A percentile compares a stretch with the other conserved stretches of the same genome.
phyloP scores from a whole-genome alignment of 441 rosid genomes.

The Croton setiger region DNA sequence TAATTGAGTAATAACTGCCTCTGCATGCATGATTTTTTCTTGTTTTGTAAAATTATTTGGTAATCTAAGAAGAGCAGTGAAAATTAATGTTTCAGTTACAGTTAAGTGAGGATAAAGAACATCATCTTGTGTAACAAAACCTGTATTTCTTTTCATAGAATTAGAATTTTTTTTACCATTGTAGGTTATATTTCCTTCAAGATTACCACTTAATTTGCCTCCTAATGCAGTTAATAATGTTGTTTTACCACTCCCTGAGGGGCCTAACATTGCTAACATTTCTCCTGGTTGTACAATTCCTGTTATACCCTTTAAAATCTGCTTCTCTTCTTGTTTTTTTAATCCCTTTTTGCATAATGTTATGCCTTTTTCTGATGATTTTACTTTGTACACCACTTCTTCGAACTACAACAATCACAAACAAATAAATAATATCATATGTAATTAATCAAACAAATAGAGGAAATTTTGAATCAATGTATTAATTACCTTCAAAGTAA shows the following conservation, averaged over 20 bases:
- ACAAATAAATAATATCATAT: too few species aligned
- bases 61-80: conserved; percentile 49
- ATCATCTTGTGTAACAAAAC: conserved; percentile 58
- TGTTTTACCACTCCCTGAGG: conserved; percentile 66
- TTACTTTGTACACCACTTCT: conserved; percentile 46
- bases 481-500: too few species aligned
- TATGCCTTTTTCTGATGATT: conserved; percentile 18
- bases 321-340: conserved; percentile 33
- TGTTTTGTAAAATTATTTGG: conserved; percentile 27
- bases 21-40: conserved; percentile 31
- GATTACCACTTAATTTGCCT: conserved; percentile 41
- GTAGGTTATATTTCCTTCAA: conserved; percentile 41
- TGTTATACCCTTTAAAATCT: conserved; percentile 49
- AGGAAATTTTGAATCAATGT: too few species aligned
- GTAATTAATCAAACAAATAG: too few species aligned
- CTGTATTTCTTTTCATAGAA: conserved; percentile 39
- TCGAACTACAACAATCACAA: conserved; percentile 44
- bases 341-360: conserved; percentile 15
- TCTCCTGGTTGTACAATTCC: conserved; percentile 58
- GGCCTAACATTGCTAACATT: conserved; percentile 63
- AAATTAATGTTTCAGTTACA: conserved; percentile 47
- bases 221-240: conserved; percentile 51
- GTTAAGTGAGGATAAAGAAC: conserved; percentile 52
- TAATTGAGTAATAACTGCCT: conserved; percentile 24
- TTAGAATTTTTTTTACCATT: conserved; percentile 40